These are phyloP conservation scores for Penicillium sp. DNA, from an alignment of 2,329 filamentous ascomycete genomes.

Conservation along the genomic window DNA sequence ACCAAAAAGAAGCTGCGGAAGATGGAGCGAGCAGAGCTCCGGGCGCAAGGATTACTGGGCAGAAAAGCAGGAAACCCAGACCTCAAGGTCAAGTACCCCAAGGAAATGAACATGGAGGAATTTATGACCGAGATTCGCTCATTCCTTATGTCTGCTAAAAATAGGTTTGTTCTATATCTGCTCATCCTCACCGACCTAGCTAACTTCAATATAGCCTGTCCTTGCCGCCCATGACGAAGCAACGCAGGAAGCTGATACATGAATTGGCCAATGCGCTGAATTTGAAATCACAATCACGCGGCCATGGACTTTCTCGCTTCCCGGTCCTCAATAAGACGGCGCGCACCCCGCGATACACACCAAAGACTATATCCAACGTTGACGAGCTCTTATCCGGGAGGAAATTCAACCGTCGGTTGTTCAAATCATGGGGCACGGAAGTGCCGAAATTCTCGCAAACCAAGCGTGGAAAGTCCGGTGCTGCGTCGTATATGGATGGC, in stretches of 20 bases:
- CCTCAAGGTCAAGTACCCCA: slow-evolving; percentile 68
- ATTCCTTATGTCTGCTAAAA: slow-evolving; percentile 65
- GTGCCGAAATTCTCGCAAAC: slow-evolving; percentile 22
- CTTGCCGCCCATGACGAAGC: slow-evolving; percentile 81
- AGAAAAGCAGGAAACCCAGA: slow-evolving; percentile 56
- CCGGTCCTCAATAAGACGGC: slow-evolving; percentile 74
- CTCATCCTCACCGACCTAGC: neutral
- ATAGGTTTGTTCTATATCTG: slow-evolving; percentile 55
- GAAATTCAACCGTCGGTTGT: slow-evolving; percentile 30
- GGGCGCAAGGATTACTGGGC: slow-evolving; percentile 65
- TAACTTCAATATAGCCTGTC: slow-evolving; percentile 55
- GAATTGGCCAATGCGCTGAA: slow-evolving; percentile 72
- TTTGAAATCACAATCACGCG: slow-evolving; percentile 80
- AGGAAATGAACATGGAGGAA: slow-evolving; percentile 69
- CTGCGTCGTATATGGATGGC: slow-evolving; percentile 70
- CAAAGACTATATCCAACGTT: slow-evolving; percentile 52
- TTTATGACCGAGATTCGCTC: slow-evolving; percentile 69
- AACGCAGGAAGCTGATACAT: slow-evolving; percentile 75
- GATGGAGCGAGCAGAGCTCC: slow-evolving; percentile 66
- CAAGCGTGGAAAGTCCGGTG: slow-evolving; percentile 41
- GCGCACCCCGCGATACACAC: slow-evolving; percentile 62
- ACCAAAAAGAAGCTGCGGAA: slow-evolving; percentile 70
- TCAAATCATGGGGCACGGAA: slow-evolving; percentile 27
- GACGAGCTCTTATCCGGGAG: slow-evolving; percentile 41
- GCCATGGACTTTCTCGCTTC: slow-evolving; percentile 69